A percentile compares a stretch with the other conserved stretches of the same genome.
Conservation (phyloP, 805 yeast species). For the Monosporozyma aquatica region DNA sequence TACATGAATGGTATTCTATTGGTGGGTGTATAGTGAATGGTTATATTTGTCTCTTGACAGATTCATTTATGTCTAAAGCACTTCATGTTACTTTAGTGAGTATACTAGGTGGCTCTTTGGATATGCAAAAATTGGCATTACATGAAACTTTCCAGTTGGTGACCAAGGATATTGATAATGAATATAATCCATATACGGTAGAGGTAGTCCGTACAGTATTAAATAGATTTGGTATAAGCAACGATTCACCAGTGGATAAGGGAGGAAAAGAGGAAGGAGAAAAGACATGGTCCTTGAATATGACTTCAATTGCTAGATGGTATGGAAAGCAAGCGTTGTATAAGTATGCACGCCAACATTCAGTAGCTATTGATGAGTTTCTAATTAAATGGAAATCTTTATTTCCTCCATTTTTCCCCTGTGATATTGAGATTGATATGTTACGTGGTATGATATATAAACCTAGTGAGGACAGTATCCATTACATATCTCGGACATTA, state of each 20-base stretch:
- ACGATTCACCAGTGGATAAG: conserved; percentile 12
- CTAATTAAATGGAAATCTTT: conserved; percentile 52
- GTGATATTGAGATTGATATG: conserved; percentile 46
- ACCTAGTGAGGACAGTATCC: conserved; percentile 44
- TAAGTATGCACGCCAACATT: conserved; percentile 27
- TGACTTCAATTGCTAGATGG: conserved; percentile 43
- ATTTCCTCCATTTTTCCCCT: conserved; percentile 54
- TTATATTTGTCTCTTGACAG: conserved; percentile 31
- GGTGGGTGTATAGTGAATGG: conserved; percentile 52
- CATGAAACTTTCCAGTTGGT: conserved; percentile 27
- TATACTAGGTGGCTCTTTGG: conserved; percentile 30
- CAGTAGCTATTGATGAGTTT: conserved; percentile 42
- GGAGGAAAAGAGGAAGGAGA: no score
- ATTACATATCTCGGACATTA: conserved; percentile 41
- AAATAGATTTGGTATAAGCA: conserved; percentile 36
- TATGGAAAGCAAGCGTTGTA: conserved; percentile 50
- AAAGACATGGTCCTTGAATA: no score
- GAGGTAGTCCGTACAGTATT: conserved; percentile 44
- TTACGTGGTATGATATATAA: conserved; percentile 48
- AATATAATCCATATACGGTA: conserved; percentile 28
- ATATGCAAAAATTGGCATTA: conserved; percentile 23
- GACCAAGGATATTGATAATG: conserved; percentile 25
- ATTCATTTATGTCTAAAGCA: conserved; percentile 28
- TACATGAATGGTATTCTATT: conserved; percentile 38
- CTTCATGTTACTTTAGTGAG: conserved; percentile 34